phyloP scores from a whole-genome alignment of 225 moss, liverwort and hornwort genomes.

The Polytrichum commune region DNA sequence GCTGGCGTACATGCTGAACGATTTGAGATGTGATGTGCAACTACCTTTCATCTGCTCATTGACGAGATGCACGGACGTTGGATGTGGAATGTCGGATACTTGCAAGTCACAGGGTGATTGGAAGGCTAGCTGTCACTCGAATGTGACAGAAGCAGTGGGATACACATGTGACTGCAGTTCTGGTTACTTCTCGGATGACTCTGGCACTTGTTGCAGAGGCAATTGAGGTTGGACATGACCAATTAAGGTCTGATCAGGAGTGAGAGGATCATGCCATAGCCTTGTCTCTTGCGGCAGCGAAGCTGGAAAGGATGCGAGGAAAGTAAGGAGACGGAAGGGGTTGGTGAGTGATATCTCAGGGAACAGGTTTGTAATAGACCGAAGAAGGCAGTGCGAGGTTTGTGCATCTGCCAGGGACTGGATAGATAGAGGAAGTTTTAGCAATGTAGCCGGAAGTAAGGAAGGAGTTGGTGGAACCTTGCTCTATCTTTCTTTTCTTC shows the following conservation, averaged over 20 bases:
- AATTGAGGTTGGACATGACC: background rate
- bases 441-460: background rate
- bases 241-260: background rate
- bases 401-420: background rate
- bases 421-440: slow-evolving; percentile 10
- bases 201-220: slow-evolving; percentile 4
- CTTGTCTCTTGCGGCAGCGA: background rate
- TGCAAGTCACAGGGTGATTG: slow-evolving; percentile 15
- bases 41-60: slow-evolving; percentile 11
- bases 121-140: slow-evolving; percentile 5
- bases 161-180: slow-evolving; percentile 10
- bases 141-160: slow-evolving; percentile 5
- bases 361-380: background rate
- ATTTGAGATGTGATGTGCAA: background rate
- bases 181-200: slow-evolving; percentile 6
- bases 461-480: background rate
- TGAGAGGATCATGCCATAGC: background rate
- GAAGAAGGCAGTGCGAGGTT: background rate
- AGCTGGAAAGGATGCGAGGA: background rate
- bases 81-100: slow-evolving; percentile 2
- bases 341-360: background rate
- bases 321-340: background rate
- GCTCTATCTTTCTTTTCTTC: slow-evolving; percentile 9
- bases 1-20: slow-evolving; percentile 12
- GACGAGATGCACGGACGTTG: slow-evolving; percentile 1